Evolutionary conservation across 441 rosid species (phyloP), one percentile per base, ranked within the genome.

Genomic region (Pelargonium fulgidum): DNA sequence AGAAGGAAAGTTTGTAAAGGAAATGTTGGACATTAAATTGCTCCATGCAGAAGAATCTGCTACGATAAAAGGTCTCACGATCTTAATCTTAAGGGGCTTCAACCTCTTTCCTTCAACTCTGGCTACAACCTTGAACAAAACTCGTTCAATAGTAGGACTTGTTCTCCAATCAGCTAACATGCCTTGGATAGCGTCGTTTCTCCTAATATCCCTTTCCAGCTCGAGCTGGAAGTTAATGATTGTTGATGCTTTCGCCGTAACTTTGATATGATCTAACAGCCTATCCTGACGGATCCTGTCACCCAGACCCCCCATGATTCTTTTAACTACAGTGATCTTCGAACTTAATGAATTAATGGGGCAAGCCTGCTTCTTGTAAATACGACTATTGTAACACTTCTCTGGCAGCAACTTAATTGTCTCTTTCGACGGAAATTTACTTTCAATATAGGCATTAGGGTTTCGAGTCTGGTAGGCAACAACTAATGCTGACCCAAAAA

Each of bases 1-100:
- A 10, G 91, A 85, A 16, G 92, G 85, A 75, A 88, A 87, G 88
- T 86, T 81, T 0, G 94, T 91, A 69, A 89, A 91, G 26, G 94
- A 89, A 68, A 88, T 79, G 45, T 90, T 90, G 11, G 77, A 84
- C 86, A 87, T 81, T 19, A 89, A 70, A 79, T 76, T 85, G 74
- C 92, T 86, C 94, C 89, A 87, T 24, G 89, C 84, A 11, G 68
- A 78, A 16, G 94, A 79, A 78, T 91, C 91, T 59, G 78, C 86
- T 69, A 65, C 68, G n/a, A 71, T 50, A 73, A 87, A 87, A 73
- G 89, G 91, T 67, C 79, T 73, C 2, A 86, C 83, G 82, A 77
- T 88, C 71, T 82, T 88, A 33, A 87, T 63, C 50, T 50, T 56
- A 0, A 82, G 66, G n/a, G 86, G 83, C 66, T 77, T 86, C 73